Evolutionary conservation across 179 eudicot species (phyloP).

Genomic region (Nepenthes alata): DNA sequence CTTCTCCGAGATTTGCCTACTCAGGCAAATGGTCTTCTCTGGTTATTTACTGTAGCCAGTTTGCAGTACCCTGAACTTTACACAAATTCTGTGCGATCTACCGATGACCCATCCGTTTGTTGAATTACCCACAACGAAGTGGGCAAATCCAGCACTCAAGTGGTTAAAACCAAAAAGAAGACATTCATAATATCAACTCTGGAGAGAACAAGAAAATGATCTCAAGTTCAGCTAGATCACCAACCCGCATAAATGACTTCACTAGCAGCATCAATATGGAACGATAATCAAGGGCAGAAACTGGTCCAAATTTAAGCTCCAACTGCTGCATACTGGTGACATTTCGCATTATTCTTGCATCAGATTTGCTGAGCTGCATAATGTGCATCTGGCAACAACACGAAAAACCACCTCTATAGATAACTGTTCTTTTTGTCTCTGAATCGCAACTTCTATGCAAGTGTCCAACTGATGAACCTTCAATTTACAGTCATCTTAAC

Average conservation of each 20-base stretch:
- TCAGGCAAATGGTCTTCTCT: no score
- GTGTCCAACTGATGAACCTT: slow-evolving; percentile 67
- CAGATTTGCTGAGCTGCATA: slow-evolving; percentile 77
- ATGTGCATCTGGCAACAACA: background rate
- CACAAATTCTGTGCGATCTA: no score
- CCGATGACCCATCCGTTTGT: no score
- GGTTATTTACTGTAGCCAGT: no score
- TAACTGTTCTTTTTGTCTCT: slow-evolving; percentile 66
- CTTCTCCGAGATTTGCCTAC: no score
- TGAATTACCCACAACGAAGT: no score
- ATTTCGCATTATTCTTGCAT: slow-evolving; percentile 63
- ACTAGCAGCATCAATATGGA: slow-evolving; percentile 54
- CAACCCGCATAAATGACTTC: slow-evolving; percentile 74
- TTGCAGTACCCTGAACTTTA: no score
- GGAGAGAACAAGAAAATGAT: background rate
- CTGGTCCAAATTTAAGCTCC: slow-evolving; percentile 53
- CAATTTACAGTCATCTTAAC: slow-evolving; percentile 68
- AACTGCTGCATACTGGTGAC: slow-evolving; percentile 62
- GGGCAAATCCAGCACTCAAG: no score
- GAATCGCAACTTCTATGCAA: slow-evolving; percentile 57
- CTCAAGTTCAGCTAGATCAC: slow-evolving; percentile 13
- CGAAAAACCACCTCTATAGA: slow-evolving; percentile 51
- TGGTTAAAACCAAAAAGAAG: no score
- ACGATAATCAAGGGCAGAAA: slow-evolving; percentile 53
- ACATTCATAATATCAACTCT: no score